These are phyloP conservation scores for Colletotrichum horii DNA, from an alignment of 2,329 filamentous ascomycete genomes.

Conservation along the genomic window DNA sequence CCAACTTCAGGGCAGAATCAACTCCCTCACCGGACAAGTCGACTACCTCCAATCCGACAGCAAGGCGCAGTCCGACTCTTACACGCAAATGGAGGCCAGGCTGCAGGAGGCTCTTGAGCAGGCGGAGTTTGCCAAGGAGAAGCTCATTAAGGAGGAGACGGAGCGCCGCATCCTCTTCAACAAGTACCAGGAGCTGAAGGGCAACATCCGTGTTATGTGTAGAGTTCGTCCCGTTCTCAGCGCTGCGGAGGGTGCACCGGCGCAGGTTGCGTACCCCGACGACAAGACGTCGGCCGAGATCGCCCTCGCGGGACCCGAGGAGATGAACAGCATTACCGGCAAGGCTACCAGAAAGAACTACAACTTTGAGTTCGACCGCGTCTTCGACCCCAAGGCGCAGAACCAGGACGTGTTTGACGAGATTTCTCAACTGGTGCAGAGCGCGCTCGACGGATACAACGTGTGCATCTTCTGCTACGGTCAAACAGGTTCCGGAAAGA, in stretches of 20 bases:
- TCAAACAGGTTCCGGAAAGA: conserved; percentile 97
- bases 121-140: conserved; percentile 76
- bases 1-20: conserved; percentile 75
- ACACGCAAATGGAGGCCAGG: conserved; percentile 79
- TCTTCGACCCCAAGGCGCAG: conserved; percentile 78
- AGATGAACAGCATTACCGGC: conserved; percentile 76
- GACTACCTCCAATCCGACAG: conserved; percentile 90
- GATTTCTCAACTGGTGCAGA: conserved; percentile 96
- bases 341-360: conserved; percentile 79
- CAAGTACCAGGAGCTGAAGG: conserved; percentile 96
- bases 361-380: conserved; percentile 89
- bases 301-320: conserved; percentile 80
- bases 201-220: conserved; percentile 98
- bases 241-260: conserved; percentile 65
- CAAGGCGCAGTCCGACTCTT: conserved; percentile 86
- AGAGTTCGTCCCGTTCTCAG: conserved; percentile 80
- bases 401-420: conserved; percentile 94
- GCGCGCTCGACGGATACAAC: conserved; percentile 95
- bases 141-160: conserved; percentile 89
- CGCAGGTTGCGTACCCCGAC: conserved; percentile 80
- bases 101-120: conserved; percentile 78
- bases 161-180: conserved; percentile 92
- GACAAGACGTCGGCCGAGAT: conserved; percentile 89
- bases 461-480: conserved; percentile 99
- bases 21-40: conserved; percentile 80